These are phyloP conservation scores for Lyophyllum atratum DNA, from an alignment of 768 basidiomycete species.

Conservation along the genomic window DNA sequence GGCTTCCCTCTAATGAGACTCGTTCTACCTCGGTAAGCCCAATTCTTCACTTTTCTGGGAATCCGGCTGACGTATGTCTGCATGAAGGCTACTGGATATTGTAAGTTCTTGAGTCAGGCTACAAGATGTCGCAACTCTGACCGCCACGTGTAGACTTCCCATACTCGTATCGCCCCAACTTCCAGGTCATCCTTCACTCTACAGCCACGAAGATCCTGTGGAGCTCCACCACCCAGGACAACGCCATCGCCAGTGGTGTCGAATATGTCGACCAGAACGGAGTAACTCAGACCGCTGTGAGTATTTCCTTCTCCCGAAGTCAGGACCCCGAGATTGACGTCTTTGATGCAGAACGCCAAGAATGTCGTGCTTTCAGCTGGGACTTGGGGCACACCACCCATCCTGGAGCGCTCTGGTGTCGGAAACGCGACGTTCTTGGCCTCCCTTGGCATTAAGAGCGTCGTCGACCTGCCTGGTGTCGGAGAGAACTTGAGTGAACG, in stretches of 20 bases:
- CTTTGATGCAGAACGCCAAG: too few relatives aligned
- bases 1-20: neutral
- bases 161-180: neutral
- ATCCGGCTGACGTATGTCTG: neutral
- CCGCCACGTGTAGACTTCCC: neutral
- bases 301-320: neutral
- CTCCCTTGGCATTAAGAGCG: too few relatives aligned
- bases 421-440: too few relatives aligned
- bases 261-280: constrained; percentile 1
- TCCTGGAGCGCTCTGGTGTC: too few relatives aligned
- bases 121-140: neutral
- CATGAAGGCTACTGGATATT: neutral
- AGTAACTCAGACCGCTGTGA: neutral
- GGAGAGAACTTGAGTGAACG: too few relatives aligned
- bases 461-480: too few relatives aligned
- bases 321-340: too few relatives aligned
- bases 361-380: too few relatives aligned
- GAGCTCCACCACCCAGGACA: neutral
- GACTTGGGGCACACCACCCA: too few relatives aligned
- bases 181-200: neutral
- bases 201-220: neutral
- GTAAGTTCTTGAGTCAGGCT: neutral
- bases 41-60: neutral
- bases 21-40: neutral
- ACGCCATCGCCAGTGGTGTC: neutral